Percentiles rank a stretch among this genome's conserved stretches.
phyloP scores from a whole-genome alignment of 768 basidiomycete species.

The Lentinula aciculospora region DNA sequence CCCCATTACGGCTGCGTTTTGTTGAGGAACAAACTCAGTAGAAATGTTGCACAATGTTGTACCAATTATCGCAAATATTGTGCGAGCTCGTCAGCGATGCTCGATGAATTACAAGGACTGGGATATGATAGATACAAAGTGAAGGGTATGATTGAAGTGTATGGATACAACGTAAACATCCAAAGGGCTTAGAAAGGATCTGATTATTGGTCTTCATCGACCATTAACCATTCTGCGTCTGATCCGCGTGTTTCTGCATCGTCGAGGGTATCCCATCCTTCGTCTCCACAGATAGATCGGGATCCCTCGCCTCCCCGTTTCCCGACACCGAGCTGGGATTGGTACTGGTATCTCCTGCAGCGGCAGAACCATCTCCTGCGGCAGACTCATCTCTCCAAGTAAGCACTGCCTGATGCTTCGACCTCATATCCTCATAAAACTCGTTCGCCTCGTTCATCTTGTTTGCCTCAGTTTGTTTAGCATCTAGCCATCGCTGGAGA shows the following conservation, averaged over 20 bases:
- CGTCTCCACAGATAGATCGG: constrained; percentile 39
- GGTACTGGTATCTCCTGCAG: constrained; percentile 16
- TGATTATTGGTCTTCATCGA: constrained; percentile 34
- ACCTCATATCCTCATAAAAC: constrained; percentile 85
- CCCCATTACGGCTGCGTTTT: too few species aligned
- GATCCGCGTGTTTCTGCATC: constrained; percentile 62
- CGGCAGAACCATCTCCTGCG: constrained; percentile 13
- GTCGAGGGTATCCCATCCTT: constrained; percentile 75
- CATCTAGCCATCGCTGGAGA: constrained; percentile 94
- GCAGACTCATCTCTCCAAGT: constrained; percentile 44
- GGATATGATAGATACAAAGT: too few species aligned
- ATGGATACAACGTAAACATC: constrained; percentile 4
- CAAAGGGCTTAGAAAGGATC: background rate
- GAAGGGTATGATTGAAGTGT: constrained; percentile 1
- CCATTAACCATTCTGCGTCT: constrained; percentile 90
- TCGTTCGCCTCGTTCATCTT: constrained; percentile 93
- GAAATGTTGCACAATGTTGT: too few species aligned
- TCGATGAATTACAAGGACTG: too few species aligned
- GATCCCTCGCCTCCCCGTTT: constrained; percentile 60
- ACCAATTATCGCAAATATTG: too few species aligned
- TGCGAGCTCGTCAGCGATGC: too few species aligned
- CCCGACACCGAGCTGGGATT: constrained; percentile 47
- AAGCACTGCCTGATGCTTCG: constrained; percentile 57
- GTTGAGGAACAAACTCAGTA: too few species aligned
- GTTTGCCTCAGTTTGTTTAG: constrained; percentile 88